These are phyloP conservation scores for Xylaria sp. DNA, from an alignment of 2,329 filamentous ascomycete genomes.

Conservation along the genomic window DNA sequence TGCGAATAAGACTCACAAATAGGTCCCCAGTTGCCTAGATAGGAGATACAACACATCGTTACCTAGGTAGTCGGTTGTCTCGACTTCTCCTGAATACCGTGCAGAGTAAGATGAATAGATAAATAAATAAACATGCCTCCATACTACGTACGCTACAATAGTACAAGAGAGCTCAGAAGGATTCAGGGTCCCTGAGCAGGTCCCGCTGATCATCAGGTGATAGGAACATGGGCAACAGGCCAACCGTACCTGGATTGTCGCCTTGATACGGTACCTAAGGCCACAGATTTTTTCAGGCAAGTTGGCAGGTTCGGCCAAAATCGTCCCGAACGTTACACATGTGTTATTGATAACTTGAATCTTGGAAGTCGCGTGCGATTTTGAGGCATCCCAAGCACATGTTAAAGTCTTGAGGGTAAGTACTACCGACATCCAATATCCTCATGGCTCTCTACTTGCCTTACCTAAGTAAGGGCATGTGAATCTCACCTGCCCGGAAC, in stretches of 20 bases:
- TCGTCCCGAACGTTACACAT: constrained; percentile 4
- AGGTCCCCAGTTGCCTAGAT: constrained; percentile 21
- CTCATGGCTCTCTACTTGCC: too few relatives aligned
- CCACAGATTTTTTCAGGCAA: neutral
- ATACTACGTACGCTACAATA: neutral
- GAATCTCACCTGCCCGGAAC: too few relatives aligned
- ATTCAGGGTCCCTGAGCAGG: constrained; percentile 18
- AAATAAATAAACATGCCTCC: too few relatives aligned
- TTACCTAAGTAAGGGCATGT: too few relatives aligned
- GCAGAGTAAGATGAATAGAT: neutral
- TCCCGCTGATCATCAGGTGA: constrained; percentile 13
- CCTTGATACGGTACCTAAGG: constrained; percentile 4
- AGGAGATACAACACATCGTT: neutral
- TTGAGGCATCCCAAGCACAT: too few relatives aligned
- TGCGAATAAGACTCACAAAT: constrained; percentile 1
- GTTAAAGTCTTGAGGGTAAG: too few relatives aligned
- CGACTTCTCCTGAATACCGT: neutral
- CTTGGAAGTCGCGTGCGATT: too few relatives aligned
- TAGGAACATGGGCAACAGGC: neutral
- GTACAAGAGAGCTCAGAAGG: constrained; percentile 9
- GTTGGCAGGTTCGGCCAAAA: neutral
- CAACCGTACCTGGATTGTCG: constrained; percentile 19
- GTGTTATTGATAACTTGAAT: neutral
- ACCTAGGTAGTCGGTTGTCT: neutral
- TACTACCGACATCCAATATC: too few relatives aligned